Evolutionary conservation across 2,329 filamentous ascomycete species (phyloP).

Genomic region (Leptographium lundbergii): DNA sequence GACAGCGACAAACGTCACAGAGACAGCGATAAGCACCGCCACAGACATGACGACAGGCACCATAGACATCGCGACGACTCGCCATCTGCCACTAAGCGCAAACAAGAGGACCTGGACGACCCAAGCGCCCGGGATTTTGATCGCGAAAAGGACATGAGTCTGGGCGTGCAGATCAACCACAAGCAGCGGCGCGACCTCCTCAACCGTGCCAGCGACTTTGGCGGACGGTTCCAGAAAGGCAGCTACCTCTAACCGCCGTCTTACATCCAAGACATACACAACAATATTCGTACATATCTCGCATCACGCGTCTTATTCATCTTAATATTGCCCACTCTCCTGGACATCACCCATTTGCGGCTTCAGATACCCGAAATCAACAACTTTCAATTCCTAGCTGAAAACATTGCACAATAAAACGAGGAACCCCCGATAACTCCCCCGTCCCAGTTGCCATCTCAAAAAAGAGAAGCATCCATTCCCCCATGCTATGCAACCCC

Average conservation of each 20-base stretch:
- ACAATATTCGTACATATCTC: not conserved
- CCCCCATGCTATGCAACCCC: constrained; percentile 1
- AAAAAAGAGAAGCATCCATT: not conserved
- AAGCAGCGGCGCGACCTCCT: constrained; percentile 68
- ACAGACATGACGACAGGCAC: constrained; percentile 12
- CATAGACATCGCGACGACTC: not conserved
- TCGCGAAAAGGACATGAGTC: constrained; percentile 83
- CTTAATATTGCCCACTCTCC: too few species aligned
- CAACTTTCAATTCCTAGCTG: not conserved
- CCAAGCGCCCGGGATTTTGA: constrained; percentile 84
- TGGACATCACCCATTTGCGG: too few species aligned
- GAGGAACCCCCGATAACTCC: not conserved
- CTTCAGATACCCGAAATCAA: not conserved
- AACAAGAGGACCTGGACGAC: constrained; percentile 58
- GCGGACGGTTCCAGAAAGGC: constrained; percentile 70
- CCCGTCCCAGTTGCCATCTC: not conserved
- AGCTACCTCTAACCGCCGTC: constrained; percentile 34
- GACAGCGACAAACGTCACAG: not conserved
- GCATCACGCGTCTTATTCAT: too few species aligned
- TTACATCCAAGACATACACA: constrained; percentile 29
- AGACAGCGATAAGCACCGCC: constrained; percentile 13
- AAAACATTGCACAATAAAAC: not conserved
- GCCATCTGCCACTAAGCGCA: constrained; percentile 26
- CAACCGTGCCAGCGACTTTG: constrained; percentile 68
- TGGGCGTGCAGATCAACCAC: constrained; percentile 57